A percentile compares a stretch with the other conserved stretches of the same genome.
Conservation (phyloP, 306 rosid genomes). For the Vigna hirtella region DNA sequence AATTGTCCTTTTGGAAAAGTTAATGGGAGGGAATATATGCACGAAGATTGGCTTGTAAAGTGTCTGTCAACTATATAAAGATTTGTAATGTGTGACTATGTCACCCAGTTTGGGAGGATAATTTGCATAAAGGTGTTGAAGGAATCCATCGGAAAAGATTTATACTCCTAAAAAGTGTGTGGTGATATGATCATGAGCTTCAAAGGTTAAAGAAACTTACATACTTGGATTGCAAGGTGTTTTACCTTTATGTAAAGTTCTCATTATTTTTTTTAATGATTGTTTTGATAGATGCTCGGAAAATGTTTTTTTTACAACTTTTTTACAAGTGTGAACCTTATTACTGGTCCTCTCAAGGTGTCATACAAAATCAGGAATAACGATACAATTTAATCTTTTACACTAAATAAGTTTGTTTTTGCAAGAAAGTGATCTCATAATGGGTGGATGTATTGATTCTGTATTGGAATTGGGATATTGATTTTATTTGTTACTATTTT, state of each 20-base stretch:
- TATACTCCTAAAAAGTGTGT: slow-evolving; percentile 53
- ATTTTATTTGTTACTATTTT: slow-evolving; percentile 16
- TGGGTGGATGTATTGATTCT: slow-evolving; percentile 3
- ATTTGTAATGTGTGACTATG: slow-evolving; percentile 49
- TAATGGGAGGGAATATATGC: slow-evolving; percentile 80
- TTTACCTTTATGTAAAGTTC: slow-evolving; percentile 32
- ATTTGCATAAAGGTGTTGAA: slow-evolving; percentile 58
- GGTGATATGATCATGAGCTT: slow-evolving; percentile 48
- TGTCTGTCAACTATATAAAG: slow-evolving; percentile 62
- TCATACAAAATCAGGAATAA: slow-evolving; percentile 3
- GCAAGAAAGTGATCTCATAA: not conserved
- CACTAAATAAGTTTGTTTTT: slow-evolving; percentile 1
- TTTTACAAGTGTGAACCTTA: too few species aligned
- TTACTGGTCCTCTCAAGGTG: too few species aligned
- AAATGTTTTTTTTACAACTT: too few species aligned
- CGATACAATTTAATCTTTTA: slow-evolving; percentile 24
- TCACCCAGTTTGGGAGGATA: slow-evolving; percentile 51
- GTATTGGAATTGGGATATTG: slow-evolving; percentile 3
- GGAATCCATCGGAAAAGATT: slow-evolving; percentile 64
- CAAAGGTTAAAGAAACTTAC: slow-evolving; percentile 41
- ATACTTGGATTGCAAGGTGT: slow-evolving; percentile 42
- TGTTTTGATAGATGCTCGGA: not conserved
- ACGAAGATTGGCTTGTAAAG: slow-evolving; percentile 60
- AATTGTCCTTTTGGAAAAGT: slow-evolving; percentile 63
- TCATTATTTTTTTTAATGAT: slow-evolving; percentile 33